Conservation (phyloP, 495 filamentous ascomycete species). For the Aspergillus heteromorphus region DNA sequence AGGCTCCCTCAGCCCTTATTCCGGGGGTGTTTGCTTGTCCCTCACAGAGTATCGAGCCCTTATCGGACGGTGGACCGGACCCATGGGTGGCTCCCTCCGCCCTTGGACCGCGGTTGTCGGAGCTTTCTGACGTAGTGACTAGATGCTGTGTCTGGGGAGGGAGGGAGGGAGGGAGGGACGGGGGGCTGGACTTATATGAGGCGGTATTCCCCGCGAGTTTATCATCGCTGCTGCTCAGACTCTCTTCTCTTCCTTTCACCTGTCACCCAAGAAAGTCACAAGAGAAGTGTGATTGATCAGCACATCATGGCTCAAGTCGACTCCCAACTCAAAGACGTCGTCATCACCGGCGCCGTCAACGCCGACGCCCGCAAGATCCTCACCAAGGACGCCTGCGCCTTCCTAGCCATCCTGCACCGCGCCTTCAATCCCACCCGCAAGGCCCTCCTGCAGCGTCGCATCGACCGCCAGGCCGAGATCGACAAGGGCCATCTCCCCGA, state of each 20-base stretch:
- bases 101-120: conserved; percentile 32
- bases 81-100: background rate
- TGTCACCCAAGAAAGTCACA: no score
- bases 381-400: conserved; percentile 83
- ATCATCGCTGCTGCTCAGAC: no score
- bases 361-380: conserved; percentile 85
- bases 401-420: conserved; percentile 89
- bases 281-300: no score
- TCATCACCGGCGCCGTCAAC: conserved; percentile 71
- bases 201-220: no score
- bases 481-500: conserved; percentile 88
- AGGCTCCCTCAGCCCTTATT: conserved; percentile 12
- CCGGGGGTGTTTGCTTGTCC: no score
- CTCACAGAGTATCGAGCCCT: no score
- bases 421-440: conserved; percentile 91
- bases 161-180: no score
- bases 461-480: conserved; percentile 85
- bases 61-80: conserved; percentile 4
- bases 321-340: conserved; percentile 77
- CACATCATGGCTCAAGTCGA: conserved; percentile 67
- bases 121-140: conserved; percentile 32
- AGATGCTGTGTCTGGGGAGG: conserved; percentile 14
- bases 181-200: conserved; percentile 20
- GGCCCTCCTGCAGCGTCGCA: conserved; percentile 78
- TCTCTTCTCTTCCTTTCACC: no score